A percentile compares a stretch with the other conserved stretches of the same genome.
Evolutionary conservation across 169 alveolate species (phyloP).

Genomic region (Eimeria acervulina): DNA sequence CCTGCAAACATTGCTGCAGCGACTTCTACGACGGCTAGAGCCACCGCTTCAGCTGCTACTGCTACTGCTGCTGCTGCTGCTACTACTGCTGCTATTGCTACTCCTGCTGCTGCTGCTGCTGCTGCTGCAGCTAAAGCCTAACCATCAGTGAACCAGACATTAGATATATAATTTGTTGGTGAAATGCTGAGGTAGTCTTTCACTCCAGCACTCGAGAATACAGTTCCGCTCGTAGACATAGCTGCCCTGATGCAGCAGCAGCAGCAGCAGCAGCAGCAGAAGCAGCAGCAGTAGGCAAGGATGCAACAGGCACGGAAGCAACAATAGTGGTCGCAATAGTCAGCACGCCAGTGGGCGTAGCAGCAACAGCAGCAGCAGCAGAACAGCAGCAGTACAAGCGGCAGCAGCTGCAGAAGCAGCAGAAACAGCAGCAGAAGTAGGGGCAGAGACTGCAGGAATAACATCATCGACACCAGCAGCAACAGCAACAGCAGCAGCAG

Average conservation of each 20-base stretch:
- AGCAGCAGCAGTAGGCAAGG: conserved; percentile 2
- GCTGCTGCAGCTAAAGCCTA: neutral
- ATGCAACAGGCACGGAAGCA: neutral
- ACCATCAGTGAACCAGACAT: conserved; percentile 14
- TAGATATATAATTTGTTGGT: neutral
- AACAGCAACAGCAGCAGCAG: neutral
- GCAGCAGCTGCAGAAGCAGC: neutral
- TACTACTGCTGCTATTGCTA: too few species aligned
- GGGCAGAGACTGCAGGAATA: neutral
- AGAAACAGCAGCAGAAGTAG: neutral
- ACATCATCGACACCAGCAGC: neutral
- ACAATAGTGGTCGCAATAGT: neutral
- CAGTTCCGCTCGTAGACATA: neutral
- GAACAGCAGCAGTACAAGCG: neutral
- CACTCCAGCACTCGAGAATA: neutral
- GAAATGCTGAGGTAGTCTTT: neutral
- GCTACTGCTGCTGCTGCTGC: neutral
- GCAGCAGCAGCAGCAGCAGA: too few species aligned
- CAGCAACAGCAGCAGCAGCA: neutral
- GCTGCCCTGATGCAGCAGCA: too few species aligned
- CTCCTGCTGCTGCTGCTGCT: neutral
- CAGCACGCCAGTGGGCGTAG: neutral
- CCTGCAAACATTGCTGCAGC: neutral
- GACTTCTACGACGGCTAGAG: neutral
- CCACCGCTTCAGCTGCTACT: neutral